Evolutionary conservation across 441 rosid species (phyloP).

Genomic region (Populus hybrid): DNA sequence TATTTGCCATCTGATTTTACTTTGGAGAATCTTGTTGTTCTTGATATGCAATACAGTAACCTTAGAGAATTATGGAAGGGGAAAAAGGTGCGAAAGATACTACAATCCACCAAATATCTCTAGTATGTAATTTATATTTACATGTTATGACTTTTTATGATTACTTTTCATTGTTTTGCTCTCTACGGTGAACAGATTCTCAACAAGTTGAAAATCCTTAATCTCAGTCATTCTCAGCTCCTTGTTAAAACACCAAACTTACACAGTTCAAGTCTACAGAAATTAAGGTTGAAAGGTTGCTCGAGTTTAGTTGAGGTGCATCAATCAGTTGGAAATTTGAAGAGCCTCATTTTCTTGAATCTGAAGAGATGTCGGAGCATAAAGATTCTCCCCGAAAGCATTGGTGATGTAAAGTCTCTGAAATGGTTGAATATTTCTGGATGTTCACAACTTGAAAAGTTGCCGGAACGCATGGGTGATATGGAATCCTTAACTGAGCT

Average conservation of each 20-base stretch:
- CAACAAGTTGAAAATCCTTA: too few relatives aligned
- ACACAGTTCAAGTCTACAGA: neutral
- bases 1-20: too few relatives aligned
- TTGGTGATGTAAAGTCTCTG: conserved; percentile 21
- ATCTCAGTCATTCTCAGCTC: too few relatives aligned
- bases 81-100: neutral
- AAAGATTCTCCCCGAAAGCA: neutral
- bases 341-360: too few relatives aligned
- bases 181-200: too few relatives aligned
- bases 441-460: conserved; percentile 14
- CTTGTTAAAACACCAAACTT: neutral
- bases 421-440: conserved; percentile 27
- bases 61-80: conserved; percentile 8
- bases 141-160: too few relatives aligned
- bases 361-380: neutral
- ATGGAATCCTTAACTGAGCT: conserved; percentile 13
- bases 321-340: too few relatives aligned
- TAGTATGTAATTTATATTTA: too few relatives aligned
- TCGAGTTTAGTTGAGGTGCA: neutral
- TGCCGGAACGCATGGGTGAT: conserved; percentile 5
- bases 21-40: too few relatives aligned
- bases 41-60: too few relatives aligned
- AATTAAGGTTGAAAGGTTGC: neutral
- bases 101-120: neutral
- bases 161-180: too few relatives aligned